Evolutionary conservation across 352 stramenopile genomes (phyloP), one percentile per base, ranked within the genome.

Genomic region (Elongisporangium senticosum): DNA sequence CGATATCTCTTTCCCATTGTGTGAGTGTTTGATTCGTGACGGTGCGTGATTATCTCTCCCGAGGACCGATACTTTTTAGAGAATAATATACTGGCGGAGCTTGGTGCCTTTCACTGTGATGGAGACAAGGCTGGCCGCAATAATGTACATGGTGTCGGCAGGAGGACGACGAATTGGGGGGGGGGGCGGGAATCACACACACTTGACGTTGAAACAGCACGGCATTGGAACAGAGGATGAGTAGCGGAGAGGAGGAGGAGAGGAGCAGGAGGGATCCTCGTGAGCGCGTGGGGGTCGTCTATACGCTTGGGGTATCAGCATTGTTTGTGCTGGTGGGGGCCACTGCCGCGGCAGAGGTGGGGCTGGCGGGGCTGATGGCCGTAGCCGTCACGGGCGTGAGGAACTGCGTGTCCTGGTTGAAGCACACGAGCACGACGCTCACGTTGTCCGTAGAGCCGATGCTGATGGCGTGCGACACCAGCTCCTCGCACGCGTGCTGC

Each of bases 361-460:
- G 33, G 33, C 33, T 43, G 13, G 33, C 33, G 33, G 33, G 33
- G 33, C 33, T 43, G 33, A 43, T 17, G 33, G 33, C 33, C 33
- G 33, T 43, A 33, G 71, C 65, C 52, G 69, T 73, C 49, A 77
- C 62, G 43, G 69, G 65, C 48, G 67, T 17, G 22, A 68, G 57
- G 43, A 69, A 58, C n/a, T 73, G 68, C 26, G 71, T 63, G 53
- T 74, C 68, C 49, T 89, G 81, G 68, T 91, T 85, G 43, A 95
- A 86, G 65, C 77, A 89, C 40, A 93, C 69, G 55, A 95, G 71
- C 22, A 93, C 77, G 19, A 75, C 83, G 37, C 74, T 95, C 37
- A 95, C 86, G 56, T 95, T 95, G 71, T 95, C 86, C 1, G 72
- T 83, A 15, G 83, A 93, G 39, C 84, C 84, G 43, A 90, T 78